Evolutionary conservation across 164 flowering plant species (phyloP), one percentile per base, ranked within the genome.

Genomic region (Magnolia officinalis): DNA sequence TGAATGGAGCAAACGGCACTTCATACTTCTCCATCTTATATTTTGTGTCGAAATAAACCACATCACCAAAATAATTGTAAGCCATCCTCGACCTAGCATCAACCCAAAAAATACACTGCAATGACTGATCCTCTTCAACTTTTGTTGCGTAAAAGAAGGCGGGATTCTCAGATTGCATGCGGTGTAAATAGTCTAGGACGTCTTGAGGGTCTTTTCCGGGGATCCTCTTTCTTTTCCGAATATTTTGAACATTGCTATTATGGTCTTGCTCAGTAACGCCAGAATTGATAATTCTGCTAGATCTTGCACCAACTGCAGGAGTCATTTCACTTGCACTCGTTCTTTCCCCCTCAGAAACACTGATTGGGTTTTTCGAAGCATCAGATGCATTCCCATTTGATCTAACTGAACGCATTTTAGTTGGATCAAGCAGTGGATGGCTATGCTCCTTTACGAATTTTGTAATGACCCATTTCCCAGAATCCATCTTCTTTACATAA

Each of bases 241-340:
- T 5, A 49, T 23, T 51, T 31, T 71, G 70, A 18, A 20, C 18
- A 49, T 72, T 26, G 61, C 55, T 13, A 75, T 50, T 63, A 75
- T 55, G 81, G 77, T 80, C 83, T 84, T 76, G 66, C 78, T 83
- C 82, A 81, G 77, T 6, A 9, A 86, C 49, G 6, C 74, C 81
- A 26, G 79, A 52, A 74, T 73, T 85, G 69, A 79, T 85, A 61
- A 61, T 76, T 0, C 73, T 82, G 59, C 78, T 85, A 72, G 83
- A 84, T 72, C 87, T 91, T 83, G 89, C 90, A 88, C 85, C 82
- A 14, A 89, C 82, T 10, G 85, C 87, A 84, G 81, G 79, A 90
- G 87, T 85, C 11, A 85, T 82, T 65, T 88, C 91, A 85, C 82
- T 85, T 2, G 90, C 87, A 70, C 85, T 84, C 70, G 77, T 26